phyloP scores from a whole-genome alignment of 768 basidiomycete species.

The Cubamyces lactineus region DNA sequence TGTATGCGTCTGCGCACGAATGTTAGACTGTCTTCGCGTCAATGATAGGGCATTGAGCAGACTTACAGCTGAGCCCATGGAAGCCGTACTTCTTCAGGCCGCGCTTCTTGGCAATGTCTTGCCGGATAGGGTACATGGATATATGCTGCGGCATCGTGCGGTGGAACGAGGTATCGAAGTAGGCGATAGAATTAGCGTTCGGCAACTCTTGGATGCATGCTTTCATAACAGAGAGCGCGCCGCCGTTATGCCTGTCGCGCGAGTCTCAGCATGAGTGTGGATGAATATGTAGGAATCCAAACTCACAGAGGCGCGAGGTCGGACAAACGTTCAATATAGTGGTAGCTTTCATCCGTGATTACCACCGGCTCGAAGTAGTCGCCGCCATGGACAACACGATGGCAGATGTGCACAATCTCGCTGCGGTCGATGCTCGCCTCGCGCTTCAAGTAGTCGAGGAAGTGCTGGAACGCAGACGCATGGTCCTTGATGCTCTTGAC shows the following conservation, averaged over 20 bases:
- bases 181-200: slow-evolving; percentile 72
- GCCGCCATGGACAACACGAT: slow-evolving; percentile 89
- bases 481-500: slow-evolving; percentile 55
- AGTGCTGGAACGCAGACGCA: slow-evolving; percentile 61
- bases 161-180: slow-evolving; percentile 90
- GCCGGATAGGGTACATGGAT: slow-evolving; percentile 78
- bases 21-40: background rate
- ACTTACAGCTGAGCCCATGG: slow-evolving; percentile 79
- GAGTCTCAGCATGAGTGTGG: background rate
- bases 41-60: background rate
- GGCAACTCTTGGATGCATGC: slow-evolving; percentile 67
- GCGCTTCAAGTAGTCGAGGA: slow-evolving; percentile 51
- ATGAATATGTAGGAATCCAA: background rate
- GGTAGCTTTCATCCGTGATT: slow-evolving; percentile 67
- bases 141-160: slow-evolving; percentile 74
- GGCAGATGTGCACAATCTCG: slow-evolving; percentile 61
- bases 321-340: slow-evolving; percentile 74
- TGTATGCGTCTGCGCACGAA: slow-evolving; percentile 56
- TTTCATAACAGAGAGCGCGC: slow-evolving; percentile 61
- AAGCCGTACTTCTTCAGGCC: slow-evolving; percentile 90
- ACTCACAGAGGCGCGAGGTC: slow-evolving; percentile 81
- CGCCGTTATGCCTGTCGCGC: slow-evolving; percentile 57
- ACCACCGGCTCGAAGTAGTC: slow-evolving; percentile 70
- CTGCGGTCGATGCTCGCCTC: slow-evolving; percentile 46
- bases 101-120: slow-evolving; percentile 57